Evolutionary conservation across 495 filamentous ascomycete genomes (phyloP).

Genomic region (Daldinia childiae): DNA sequence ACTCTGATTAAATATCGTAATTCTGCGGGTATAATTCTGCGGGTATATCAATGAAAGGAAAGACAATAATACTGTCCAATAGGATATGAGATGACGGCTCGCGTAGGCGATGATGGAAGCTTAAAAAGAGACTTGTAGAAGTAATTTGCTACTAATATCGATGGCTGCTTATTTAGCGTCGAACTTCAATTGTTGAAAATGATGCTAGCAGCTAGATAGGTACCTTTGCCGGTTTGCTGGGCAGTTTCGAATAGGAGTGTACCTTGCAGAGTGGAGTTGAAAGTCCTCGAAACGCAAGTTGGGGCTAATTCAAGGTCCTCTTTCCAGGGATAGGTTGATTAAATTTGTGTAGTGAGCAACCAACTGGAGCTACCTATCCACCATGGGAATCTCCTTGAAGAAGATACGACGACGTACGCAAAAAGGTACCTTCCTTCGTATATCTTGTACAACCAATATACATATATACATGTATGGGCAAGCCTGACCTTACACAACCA

Average conservation of each 20-base stretch:
- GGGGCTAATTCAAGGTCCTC: constrained; percentile 4
- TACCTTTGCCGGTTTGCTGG: constrained; percentile 16
- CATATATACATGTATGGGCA: neutral
- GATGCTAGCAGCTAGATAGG: neutral
- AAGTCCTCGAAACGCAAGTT: constrained; percentile 32
- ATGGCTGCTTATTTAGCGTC: neutral
- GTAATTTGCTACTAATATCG: neutral
- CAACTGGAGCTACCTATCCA: neutral
- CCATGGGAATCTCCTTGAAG: neutral
- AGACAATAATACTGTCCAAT: neutral
- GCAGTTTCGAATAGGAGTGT: constrained; percentile 34
- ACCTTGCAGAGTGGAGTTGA: constrained; percentile 39
- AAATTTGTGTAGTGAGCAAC: neutral
- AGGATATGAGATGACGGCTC: neutral
- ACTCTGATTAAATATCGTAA: neutral
- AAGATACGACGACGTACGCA: neutral
- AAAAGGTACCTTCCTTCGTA: neutral
- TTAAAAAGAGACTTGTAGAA: neutral
- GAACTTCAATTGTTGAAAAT: neutral
- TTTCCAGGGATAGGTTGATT: constrained; percentile 27
- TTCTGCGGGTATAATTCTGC: neutral
- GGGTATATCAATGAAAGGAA: neutral
- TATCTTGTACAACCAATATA: neutral
- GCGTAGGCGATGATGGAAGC: neutral
- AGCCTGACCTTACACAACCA: constrained; percentile 3